Percentiles rank a stretch among this genome's conserved stretches.
phyloP scores from a whole-genome alignment of 2,329 filamentous ascomycete species.

The Hypoxylon sp. region DNA sequence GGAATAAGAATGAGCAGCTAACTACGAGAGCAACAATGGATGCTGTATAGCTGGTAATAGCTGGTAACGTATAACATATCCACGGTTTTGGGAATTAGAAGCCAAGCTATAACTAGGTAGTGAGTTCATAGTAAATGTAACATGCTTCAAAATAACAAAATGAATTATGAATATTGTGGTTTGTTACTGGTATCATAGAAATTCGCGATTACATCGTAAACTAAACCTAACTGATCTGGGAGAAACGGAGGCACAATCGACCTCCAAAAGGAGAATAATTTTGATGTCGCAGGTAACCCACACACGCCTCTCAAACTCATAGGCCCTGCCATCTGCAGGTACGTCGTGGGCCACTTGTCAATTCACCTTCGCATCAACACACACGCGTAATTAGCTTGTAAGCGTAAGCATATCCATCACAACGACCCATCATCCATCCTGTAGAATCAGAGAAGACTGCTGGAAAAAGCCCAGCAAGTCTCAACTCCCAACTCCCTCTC shows the following conservation, averaged over 20 bases:
- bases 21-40: slow-evolving; percentile 83
- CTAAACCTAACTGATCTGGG: slow-evolving; percentile 52
- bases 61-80: not conserved
- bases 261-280: slow-evolving; percentile 51
- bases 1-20: slow-evolving; percentile 97
- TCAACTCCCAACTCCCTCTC: slow-evolving; percentile 48
- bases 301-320: slow-evolving; percentile 33
- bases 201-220: slow-evolving; percentile 56
- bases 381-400: slow-evolving; percentile 53
- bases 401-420: slow-evolving; percentile 51
- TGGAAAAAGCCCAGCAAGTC: slow-evolving; percentile 29
- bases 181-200: slow-evolving; percentile 62
- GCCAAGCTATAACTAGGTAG: not conserved
- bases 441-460: slow-evolving; percentile 40
- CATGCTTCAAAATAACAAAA: slow-evolving; percentile 7
- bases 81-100: not conserved
- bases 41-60: slow-evolving; percentile 66
- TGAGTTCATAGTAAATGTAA: slow-evolving; percentile 8
- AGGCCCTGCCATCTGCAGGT: slow-evolving; percentile 30
- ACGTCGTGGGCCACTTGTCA: slow-evolving; percentile 18
- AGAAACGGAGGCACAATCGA: slow-evolving; percentile 55
- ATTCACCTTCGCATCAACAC: slow-evolving; percentile 33
- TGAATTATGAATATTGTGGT: slow-evolving; percentile 27
- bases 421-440: slow-evolving; percentile 42
- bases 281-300: slow-evolving; percentile 44